A percentile compares a stretch with the other conserved stretches of the same genome.
Evolutionary conservation across 148 eudicot species (phyloP).

Genomic region (Amaranthus hypochondriacus): DNA sequence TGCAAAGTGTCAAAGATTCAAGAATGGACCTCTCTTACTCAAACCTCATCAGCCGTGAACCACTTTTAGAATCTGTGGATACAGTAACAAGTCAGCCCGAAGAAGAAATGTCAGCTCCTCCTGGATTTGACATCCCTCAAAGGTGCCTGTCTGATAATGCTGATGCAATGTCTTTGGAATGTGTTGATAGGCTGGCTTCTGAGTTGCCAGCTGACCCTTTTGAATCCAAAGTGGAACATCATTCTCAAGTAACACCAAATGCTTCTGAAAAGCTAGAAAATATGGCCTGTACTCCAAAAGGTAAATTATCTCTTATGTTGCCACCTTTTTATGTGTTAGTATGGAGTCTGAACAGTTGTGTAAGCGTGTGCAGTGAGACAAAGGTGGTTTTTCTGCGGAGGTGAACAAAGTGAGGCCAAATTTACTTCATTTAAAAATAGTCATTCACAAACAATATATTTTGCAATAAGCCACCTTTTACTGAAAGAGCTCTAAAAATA

Average conservation of each 20-base stretch:
- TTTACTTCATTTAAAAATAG: too few species aligned
- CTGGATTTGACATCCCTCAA: slow-evolving; percentile 42
- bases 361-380: too few species aligned
- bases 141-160: slow-evolving; percentile 22
- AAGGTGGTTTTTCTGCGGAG: too few species aligned
- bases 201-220: slow-evolving; percentile 17
- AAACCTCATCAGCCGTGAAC: slow-evolving; percentile 1
- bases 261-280: neutral
- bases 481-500: too few species aligned
- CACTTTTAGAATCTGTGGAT: slow-evolving; percentile 6
- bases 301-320: too few species aligned
- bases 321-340: too few species aligned
- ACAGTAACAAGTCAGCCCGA: slow-evolving; percentile 26
- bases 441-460: too few species aligned
- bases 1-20: slow-evolving; percentile 9
- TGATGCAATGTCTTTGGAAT: slow-evolving; percentile 10
- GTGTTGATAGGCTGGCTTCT: slow-evolving; percentile 19
- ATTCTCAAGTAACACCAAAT: slow-evolving; percentile 28
- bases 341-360: too few species aligned
- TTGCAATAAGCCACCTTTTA: too few species aligned
- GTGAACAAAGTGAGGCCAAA: too few species aligned
- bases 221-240: slow-evolving; percentile 11
- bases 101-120: slow-evolving; percentile 37
- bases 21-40: slow-evolving; percentile 4
- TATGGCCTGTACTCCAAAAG: neutral